Evolutionary conservation across 129 eudicot species (phyloP).

Genomic region (Lonicera japonica): DNA sequence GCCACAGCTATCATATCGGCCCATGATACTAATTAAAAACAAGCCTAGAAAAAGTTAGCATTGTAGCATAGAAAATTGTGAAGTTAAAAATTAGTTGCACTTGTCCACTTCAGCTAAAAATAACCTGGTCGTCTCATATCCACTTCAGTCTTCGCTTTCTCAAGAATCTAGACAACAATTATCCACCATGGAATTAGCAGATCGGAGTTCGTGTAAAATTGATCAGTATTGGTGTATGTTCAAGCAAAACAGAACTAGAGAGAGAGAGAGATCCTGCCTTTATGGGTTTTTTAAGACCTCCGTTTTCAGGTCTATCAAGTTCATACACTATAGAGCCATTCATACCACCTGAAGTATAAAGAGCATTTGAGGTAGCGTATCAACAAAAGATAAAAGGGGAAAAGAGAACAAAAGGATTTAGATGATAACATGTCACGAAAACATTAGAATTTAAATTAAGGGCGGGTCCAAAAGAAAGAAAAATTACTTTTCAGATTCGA

Average conservation of each 20-base stretch:
- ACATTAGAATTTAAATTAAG: neutral
- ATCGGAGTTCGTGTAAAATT: constrained; percentile 13
- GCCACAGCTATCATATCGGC: constrained; percentile 91
- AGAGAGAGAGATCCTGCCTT: constrained; percentile 44
- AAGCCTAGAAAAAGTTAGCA: neutral
- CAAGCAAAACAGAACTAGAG: constrained; percentile 1
- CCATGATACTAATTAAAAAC: constrained; percentile 52
- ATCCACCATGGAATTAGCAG: constrained; percentile 24
- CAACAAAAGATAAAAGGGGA: neutral
- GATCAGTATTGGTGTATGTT: constrained; percentile 10
- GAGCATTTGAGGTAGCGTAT: neutral
- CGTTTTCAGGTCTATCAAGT: constrained; percentile 94
- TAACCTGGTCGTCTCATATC: constrained; percentile 55
- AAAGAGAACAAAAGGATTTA: neutral
- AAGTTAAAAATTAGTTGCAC: neutral
- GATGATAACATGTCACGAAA: neutral
- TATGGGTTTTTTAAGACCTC: constrained; percentile 65
- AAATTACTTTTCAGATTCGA: too few relatives aligned
- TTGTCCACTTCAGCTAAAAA: constrained; percentile 5
- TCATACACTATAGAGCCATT: constrained; percentile 89
- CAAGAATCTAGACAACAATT: constrained; percentile 51
- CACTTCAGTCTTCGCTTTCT: constrained; percentile 68
- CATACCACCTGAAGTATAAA: constrained; percentile 74
- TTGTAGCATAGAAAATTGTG: neutral
- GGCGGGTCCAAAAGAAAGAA: too few relatives aligned